Evolutionary conservation across 1,284 basidiomycete genomes (phyloP).

Genomic region (Pseudomicrostroma phylloplanum): DNA sequence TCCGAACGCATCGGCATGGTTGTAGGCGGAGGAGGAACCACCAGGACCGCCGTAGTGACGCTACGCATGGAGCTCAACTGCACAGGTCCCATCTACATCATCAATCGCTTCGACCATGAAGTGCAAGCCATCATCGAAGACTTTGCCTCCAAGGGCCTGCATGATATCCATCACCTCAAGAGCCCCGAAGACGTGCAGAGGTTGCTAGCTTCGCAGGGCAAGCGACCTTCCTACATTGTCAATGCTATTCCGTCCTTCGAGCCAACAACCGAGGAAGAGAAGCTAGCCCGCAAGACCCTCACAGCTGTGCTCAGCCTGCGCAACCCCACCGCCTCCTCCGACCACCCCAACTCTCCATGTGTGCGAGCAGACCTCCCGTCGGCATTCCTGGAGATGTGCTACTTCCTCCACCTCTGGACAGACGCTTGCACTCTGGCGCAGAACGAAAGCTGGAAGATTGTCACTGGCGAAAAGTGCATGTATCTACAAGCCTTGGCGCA

Average conservation of each 20-base stretch:
- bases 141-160: background rate
- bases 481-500: constrained; percentile 7
- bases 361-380: background rate
- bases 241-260: constrained; percentile 8
- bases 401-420: constrained; percentile 9
- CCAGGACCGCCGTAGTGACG: background rate
- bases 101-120: constrained; percentile 3
- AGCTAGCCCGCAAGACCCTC: constrained; percentile 1
- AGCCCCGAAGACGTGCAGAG: background rate
- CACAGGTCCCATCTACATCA: constrained; percentile 4
- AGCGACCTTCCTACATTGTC: constrained; percentile 7
- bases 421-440: background rate
- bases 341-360: background rate
- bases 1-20: background rate
- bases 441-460: constrained; percentile 1
- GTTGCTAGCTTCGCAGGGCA: background rate
- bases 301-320: background rate
- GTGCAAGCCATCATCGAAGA: background rate
- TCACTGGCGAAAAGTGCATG: constrained; percentile 7
- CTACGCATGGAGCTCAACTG: constrained; percentile 1
- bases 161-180: background rate
- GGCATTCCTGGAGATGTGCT: constrained; percentile 7
- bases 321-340: background rate
- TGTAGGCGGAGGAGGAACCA: background rate
- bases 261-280: constrained; percentile 7